Evolutionary conservation across 768 basidiomycete genomes (phyloP), one percentile per base, ranked within the genome.

Genomic region (Jaapia argillacea): DNA sequence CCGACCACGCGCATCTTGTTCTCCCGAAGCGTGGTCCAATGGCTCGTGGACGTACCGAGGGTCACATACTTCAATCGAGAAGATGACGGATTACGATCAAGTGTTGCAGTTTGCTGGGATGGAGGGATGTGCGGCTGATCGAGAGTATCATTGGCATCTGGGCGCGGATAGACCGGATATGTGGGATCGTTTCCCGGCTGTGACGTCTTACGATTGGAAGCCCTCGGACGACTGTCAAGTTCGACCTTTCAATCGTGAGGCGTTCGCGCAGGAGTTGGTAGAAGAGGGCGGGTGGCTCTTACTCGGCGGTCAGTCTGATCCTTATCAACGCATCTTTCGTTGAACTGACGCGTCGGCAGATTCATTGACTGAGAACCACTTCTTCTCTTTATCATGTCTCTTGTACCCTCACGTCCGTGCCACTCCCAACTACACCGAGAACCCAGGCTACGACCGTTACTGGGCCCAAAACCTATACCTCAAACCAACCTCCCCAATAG

Each of bases 291-390:
- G 81, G 2, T 84, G 81, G 81, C 62, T 82, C 14, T 51, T 84
- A 5, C 55, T 83, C 5, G 81, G 81, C 24, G 78, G 78, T 78
- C 53, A 45, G 69, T 60, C 28, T 33, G 52, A 44, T 12, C 36
- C 23, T n/a, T 23, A 23, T 22, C 36, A 23, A 20, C 25, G 13
- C 28, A 12, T n/a, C n/a, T n/a, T n/a, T n/a, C n/a, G n/a, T n/a
- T n/a, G n/a, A n/a, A n/a, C n/a, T n/a, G n/a, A n/a, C n/a, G n/a
- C n/a, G n/a, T n/a, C n/a, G n/a, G 24, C 48, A 77, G 81, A 85
- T 52, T 82, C 80, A 0, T 75, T 82, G 14, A 75, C 77, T 1
- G 81, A 85, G 54, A 77, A 76, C 48, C 80, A 84, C 56, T 84
- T 84, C 64, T 84, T 82, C 57, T 82, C 81, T 4, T 54, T 83